Evolutionary conservation across 2,329 filamentous ascomycete species (phyloP).

Genomic region (Zalaria obscura): DNA sequence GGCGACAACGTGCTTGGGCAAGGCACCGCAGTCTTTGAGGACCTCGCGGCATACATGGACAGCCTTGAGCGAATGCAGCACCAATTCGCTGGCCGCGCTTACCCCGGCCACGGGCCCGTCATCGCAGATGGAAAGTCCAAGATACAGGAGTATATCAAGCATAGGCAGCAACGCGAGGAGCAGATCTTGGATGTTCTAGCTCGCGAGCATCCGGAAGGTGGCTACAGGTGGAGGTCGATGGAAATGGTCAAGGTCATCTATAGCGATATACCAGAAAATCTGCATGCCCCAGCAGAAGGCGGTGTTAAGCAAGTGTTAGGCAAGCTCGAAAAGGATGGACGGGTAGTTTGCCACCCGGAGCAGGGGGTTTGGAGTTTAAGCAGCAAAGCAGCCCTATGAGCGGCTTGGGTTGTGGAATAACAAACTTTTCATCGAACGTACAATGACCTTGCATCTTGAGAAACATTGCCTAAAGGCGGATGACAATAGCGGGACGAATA

Average conservation of each 20-base stretch:
- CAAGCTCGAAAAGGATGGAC: slow-evolving; percentile 66
- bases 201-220: slow-evolving; percentile 12
- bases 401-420: background rate
- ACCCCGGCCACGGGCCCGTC: slow-evolving; percentile 77
- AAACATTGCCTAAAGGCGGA: no score
- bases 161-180: slow-evolving; percentile 65
- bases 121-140: slow-evolving; percentile 57
- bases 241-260: slow-evolving; percentile 87
- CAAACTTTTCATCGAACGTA: background rate
- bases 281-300: slow-evolving; percentile 62
- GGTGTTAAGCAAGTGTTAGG: slow-evolving; percentile 65
- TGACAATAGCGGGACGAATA: no score
- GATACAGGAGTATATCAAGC: slow-evolving; percentile 70
- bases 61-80: slow-evolving; percentile 57
- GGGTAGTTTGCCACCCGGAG: slow-evolving; percentile 19
- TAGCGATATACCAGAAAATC: slow-evolving; percentile 55
- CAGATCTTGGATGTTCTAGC: slow-evolving; percentile 56
- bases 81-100: slow-evolving; percentile 52
- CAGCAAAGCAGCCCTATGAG: slow-evolving; percentile 2
- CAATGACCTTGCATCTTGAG: no score
- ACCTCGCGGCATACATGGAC: slow-evolving; percentile 52
- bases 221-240: slow-evolving; percentile 50
- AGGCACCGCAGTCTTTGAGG: slow-evolving; percentile 74
- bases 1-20: slow-evolving; percentile 82
- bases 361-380: slow-evolving; percentile 2